A percentile compares a stretch with the other conserved stretches of the same genome.
Conservation (phyloP, 345 rosid species). For the Ricinus communis region DNA sequence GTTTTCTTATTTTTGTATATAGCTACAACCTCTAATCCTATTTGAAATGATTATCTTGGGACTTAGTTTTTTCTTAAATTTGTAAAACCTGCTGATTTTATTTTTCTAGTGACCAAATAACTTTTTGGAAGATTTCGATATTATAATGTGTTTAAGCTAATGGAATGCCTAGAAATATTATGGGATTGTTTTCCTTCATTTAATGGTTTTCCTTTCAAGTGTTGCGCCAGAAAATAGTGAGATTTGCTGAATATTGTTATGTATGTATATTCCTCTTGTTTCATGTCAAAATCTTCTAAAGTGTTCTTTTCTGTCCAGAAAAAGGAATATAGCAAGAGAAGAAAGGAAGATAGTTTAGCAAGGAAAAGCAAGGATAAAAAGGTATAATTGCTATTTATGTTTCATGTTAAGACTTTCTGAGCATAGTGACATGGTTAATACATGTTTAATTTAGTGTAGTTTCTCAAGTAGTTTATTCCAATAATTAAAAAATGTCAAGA, state of each 20-base stretch:
- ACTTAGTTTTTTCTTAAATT: neutral
- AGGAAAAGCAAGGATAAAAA: conserved; percentile 63
- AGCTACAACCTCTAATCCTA: conserved; percentile 3
- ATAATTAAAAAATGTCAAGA: neutral
- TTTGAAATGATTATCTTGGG: neutral
- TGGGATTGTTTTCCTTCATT: neutral
- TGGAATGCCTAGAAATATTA: neutral
- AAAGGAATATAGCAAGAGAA: conserved; percentile 68
- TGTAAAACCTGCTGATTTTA: neutral
- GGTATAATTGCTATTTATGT: conserved; percentile 30
- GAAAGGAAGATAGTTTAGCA: conserved; percentile 55
- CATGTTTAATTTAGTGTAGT: neutral
- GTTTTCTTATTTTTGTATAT: conserved; percentile 11
- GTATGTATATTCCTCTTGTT: neutral
- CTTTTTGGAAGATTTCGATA: neutral
- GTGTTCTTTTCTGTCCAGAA: conserved; percentile 41
- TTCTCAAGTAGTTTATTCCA: neutral
- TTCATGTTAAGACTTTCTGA: neutral
- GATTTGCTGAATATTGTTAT: neutral
- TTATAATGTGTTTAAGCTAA: conserved; percentile 1
- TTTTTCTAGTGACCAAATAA: neutral
- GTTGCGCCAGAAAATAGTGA: neutral
- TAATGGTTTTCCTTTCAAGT: conserved; percentile 10
- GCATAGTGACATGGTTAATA: neutral
- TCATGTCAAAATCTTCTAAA: neutral